These are phyloP conservation scores for Calonectria ilicicola DNA, from an alignment of 2,329 filamentous ascomycete genomes.

Conservation along the genomic window DNA sequence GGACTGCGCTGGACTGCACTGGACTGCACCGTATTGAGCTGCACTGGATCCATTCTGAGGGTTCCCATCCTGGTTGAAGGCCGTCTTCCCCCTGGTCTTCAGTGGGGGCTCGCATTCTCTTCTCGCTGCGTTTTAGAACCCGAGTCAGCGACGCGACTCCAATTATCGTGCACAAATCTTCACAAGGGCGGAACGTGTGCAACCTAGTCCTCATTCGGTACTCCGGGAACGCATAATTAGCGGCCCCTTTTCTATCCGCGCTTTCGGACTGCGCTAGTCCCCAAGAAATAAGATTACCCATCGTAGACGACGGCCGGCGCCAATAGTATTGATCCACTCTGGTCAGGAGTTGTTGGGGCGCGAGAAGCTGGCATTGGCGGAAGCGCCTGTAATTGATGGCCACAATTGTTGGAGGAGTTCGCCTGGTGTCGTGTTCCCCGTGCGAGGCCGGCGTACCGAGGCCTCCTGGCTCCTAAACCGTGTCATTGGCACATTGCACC, in stretches of 20 bases:
- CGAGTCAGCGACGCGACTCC: neutral
- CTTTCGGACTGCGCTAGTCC: constrained; percentile 2
- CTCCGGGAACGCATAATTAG: neutral
- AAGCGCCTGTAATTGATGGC: neutral
- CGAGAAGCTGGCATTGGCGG: neutral
- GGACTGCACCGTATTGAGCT: too few species aligned
- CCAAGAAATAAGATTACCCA: constrained; percentile 14
- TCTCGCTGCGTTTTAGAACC: neutral
- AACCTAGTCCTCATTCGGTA: neutral
- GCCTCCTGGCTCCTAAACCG: neutral
- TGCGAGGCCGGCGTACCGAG: neutral
- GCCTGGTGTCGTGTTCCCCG: neutral
- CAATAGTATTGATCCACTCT: neutral
- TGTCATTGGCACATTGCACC: neutral
- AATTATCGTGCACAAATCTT: neutral
- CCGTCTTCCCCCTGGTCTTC: neutral
- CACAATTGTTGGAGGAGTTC: neutral
- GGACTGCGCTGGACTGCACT: too few species aligned
- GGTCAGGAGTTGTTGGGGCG: neutral
- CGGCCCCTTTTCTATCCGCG: neutral
- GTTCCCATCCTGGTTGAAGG: neutral
- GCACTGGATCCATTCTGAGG: neutral
- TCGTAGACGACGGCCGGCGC: neutral
- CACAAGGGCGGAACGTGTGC: neutral
- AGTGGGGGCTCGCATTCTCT: neutral